These are phyloP conservation scores for Wilcoxina mikolae DNA, from an alignment of 495 filamentous ascomycete species.

Conservation along the genomic window DNA sequence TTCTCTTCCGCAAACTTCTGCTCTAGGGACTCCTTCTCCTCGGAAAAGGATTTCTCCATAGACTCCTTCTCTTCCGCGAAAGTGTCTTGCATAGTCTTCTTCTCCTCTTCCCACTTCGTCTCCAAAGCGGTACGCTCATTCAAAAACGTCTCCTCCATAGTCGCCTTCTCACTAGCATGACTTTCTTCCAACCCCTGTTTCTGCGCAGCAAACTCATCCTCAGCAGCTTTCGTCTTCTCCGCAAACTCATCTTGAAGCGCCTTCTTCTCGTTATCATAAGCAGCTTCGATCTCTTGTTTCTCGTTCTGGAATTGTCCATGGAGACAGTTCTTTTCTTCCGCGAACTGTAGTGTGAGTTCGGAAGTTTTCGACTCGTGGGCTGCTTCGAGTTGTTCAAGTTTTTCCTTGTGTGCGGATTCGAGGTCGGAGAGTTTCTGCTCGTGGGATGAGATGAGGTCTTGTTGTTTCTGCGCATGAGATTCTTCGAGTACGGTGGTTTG, in stretches of 20 bases:
- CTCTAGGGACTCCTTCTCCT: slow-evolving; percentile 19
- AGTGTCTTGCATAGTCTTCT: slow-evolving; percentile 32
- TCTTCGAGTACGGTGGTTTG: slow-evolving; percentile 18
- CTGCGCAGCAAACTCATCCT: slow-evolving; percentile 30
- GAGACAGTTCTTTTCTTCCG: not conserved
- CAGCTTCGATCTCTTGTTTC: slow-evolving; percentile 13
- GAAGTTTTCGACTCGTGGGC: not conserved
- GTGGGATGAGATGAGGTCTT: slow-evolving; percentile 14
- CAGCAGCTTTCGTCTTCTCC: slow-evolving; percentile 14
- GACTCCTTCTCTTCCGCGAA: slow-evolving; percentile 28
- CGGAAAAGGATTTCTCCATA: slow-evolving; percentile 17
- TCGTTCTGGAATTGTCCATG: slow-evolving; percentile 10
- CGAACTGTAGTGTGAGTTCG: not conserved
- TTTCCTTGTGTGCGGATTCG: slow-evolving; percentile 10
- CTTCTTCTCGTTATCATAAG: slow-evolving; percentile 16
- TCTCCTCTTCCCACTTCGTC: slow-evolving; percentile 24
- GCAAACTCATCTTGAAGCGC: slow-evolving; percentile 21
- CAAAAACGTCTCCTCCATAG: slow-evolving; percentile 12
- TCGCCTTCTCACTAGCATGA: slow-evolving; percentile 30
- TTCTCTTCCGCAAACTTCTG: slow-evolving; percentile 19
- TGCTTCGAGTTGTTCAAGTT: slow-evolving; percentile 18
- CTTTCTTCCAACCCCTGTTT: slow-evolving; percentile 27
- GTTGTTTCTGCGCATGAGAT: slow-evolving; percentile 12
- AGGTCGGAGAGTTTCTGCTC: slow-evolving; percentile 12
- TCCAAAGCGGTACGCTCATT: not conserved